phyloP scores from a whole-genome alignment of 768 basidiomycete genomes.

The Boletus patriciae region DNA sequence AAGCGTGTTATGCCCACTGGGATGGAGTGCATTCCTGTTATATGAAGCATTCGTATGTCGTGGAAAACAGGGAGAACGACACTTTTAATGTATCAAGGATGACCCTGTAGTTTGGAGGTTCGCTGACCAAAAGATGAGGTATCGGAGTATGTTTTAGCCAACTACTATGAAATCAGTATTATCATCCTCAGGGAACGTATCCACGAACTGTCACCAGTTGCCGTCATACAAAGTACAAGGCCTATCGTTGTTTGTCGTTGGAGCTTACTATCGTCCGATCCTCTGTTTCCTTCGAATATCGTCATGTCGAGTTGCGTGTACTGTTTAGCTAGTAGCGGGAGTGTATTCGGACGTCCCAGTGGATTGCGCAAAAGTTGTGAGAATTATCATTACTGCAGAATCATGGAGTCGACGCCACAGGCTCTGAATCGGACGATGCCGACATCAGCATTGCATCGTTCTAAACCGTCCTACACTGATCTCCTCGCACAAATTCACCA shows the following conservation, averaged over 20 bases:
- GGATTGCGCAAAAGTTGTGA: too few species aligned
- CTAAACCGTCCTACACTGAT: background rate
- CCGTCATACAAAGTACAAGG: background rate
- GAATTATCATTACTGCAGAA: too few species aligned
- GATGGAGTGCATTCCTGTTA: background rate
- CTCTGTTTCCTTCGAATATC: background rate
- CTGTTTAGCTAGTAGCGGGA: background rate
- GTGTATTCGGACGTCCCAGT: background rate
- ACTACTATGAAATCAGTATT: background rate
- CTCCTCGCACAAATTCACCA: background rate
- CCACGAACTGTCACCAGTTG: background rate
- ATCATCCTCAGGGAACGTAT: background rate
- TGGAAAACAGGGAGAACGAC: conserved; percentile 1
- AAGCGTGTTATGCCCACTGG: background rate
- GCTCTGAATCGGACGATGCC: too few species aligned
- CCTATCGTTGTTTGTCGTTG: background rate
- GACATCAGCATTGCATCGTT: too few species aligned
- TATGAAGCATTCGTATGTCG: background rate
- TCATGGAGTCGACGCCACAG: too few species aligned
- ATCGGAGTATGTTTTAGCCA: background rate
- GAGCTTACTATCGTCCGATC: background rate
- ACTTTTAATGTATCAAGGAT: conserved; percentile 1
- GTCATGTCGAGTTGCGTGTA: background rate
- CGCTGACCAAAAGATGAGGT: conserved; percentile 3
- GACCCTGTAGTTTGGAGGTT: conserved; percentile 1